Evolutionary conservation across 441 rosid genomes (phyloP), one percentile per base, ranked within the genome.

Genomic region (Kokia cookei): DNA sequence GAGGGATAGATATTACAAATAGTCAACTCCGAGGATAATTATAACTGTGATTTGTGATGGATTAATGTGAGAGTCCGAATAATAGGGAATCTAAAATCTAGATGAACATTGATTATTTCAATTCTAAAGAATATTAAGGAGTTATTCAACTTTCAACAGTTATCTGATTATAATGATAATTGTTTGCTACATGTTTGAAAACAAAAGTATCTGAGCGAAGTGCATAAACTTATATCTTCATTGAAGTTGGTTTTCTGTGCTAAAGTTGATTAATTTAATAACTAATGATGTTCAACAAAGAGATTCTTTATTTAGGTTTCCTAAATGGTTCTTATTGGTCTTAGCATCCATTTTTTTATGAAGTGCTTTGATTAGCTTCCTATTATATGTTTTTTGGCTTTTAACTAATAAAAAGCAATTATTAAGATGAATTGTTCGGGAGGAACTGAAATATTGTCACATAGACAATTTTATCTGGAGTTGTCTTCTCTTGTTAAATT

Each of bases 151-250:
- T 32, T 32, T 32, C 37, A 32, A 6, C 48, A 37, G 19, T 37
- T 37, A 9, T 37, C 26, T 37, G 67, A 48, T 8, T 37, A 35
- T 1, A 9, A 10, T 63, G 27, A 43, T 22, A 11, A 45, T 29
- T 9, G 0, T 22, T 65, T 40, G 73, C 65, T 73, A 27, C 47
- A 71, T 66, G 60, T 71, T 69, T 35, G 71, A 17, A 60, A 73
- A 53, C 43, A 43, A 14, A 40, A 24, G 53, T n/a, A 65, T 70
- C 37, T 75, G 40, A 75, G 53, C 15, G n/a, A 48, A 14, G 37
- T 14, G 26, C 40, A 4, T 43, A 60, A 40, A 61, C 35, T 15
- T 4, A 40, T 69, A 61, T 32, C 55, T 69, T 26, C 17, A 14
- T 47, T n/a, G 14, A 59, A 65, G 43, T 72, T 35, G 35, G 58